Evolutionary conservation across 352 stramenopile species (phyloP), one percentile per base, ranked within the genome.

Genomic region (Globisporangium acanthophoron): DNA sequence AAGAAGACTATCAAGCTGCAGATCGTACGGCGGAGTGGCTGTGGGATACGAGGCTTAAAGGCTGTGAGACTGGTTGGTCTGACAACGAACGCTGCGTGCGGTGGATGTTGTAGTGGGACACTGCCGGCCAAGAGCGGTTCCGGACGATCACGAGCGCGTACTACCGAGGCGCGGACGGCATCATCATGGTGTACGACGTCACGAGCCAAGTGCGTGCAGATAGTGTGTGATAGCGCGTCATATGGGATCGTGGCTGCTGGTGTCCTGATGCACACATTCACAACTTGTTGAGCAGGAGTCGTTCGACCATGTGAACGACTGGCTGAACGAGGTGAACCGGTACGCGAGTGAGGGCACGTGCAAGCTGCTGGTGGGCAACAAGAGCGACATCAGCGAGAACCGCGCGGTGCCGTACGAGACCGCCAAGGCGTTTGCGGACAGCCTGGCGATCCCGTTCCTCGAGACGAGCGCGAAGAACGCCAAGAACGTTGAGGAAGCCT

Each of bases 291-390:
- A n/a, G n/a, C n/a, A 97, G 75, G 96, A 99, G 75, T 99, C 95
- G 18, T 99, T 99, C 72, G 97, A 99, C 74, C 98, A 99, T 76
- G 96, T 99, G 29, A 99, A 99, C 72, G 90, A 99, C 66, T 99
- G 97, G 97, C 71, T 99, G 27, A 96, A 98, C 67, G 97, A 99
- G 84, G 98, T 99, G 70, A 96, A 99, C 63, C 75, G 88, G 65
- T 99, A 99, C 82, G 96, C 96, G 15, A 98, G 88, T 57, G 96
- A 99, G 77, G 97, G 98, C 75, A 96, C 98, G 16, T 98, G 98
- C 73, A 99, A 99, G 78, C 85, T 99, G 11, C 86, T 99, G 1
- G 96, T 99, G 7, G 97, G 97, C 54, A 99, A 99, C 83, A 99
- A 99, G 86, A 98, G 90, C 65, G 97, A 99, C 81, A 89, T 99